Evolutionary conservation across 2,329 filamentous ascomycete genomes (phyloP).

Genomic region (Claviceps fusiformis): DNA sequence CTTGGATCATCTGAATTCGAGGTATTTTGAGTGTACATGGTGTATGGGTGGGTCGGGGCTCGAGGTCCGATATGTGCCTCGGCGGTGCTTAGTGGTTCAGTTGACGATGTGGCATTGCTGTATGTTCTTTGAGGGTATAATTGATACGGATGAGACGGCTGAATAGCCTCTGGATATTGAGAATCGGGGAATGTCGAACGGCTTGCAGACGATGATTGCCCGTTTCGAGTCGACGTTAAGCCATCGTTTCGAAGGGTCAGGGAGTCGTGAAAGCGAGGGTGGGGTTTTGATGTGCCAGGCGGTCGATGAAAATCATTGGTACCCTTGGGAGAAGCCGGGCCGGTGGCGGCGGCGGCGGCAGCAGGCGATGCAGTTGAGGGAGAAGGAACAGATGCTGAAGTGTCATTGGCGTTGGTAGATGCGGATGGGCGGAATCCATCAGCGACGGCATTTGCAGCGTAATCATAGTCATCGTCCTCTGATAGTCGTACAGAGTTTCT

Average conservation of each 20-base stretch:
- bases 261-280: slow-evolving; percentile 30
- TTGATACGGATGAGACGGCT: slow-evolving; percentile 71
- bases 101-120: slow-evolving; percentile 61
- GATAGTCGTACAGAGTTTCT: slow-evolving; percentile 28
- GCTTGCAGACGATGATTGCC: slow-evolving; percentile 1
- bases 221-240: slow-evolving; percentile 13
- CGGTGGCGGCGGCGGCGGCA: slow-evolving; percentile 6
- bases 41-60: slow-evolving; percentile 72
- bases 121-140: slow-evolving; percentile 66
- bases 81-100: slow-evolving; percentile 26
- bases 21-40: slow-evolving; percentile 73
- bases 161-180: slow-evolving; percentile 55
- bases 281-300: slow-evolving; percentile 43
- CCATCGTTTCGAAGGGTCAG: slow-evolving; percentile 40
- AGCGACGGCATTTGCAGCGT: slow-evolving; percentile 36
- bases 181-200: slow-evolving; percentile 33
- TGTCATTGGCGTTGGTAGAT: background rate
- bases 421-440: slow-evolving; percentile 34
- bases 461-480: slow-evolving; percentile 24
- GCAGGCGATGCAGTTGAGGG: slow-evolving; percentile 10
- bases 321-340: slow-evolving; percentile 11
- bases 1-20: slow-evolving; percentile 36
- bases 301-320: slow-evolving; percentile 23
- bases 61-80: slow-evolving; percentile 43
- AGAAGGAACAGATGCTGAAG: slow-evolving; percentile 7